phyloP scores from a whole-genome alignment of 176 grass and related monocot genomes.

The Oryza meridionalis region DNA sequence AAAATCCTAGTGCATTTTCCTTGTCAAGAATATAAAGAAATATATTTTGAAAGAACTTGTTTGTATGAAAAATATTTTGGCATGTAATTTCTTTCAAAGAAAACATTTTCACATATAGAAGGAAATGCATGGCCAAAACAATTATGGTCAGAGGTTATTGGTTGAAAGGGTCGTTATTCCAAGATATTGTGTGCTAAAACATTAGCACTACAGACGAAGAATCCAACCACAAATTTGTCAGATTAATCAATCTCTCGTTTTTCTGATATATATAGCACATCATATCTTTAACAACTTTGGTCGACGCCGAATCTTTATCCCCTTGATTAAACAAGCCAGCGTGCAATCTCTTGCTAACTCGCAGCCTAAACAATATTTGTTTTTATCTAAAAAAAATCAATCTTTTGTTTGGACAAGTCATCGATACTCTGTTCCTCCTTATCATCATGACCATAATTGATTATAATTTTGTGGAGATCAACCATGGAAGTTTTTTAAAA shows the following conservation, averaged over 20 bases:
- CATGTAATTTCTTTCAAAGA: background rate
- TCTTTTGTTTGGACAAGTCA: slow-evolving; percentile 41
- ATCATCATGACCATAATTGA: slow-evolving; percentile 38
- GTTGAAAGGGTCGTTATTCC: background rate
- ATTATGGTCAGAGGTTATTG: background rate
- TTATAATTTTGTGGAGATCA: slow-evolving; percentile 25
- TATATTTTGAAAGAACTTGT: background rate
- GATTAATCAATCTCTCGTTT: slow-evolving; percentile 11
- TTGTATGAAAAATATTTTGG: background rate
- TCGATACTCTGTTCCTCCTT: slow-evolving; percentile 48
- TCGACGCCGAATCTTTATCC: slow-evolving; percentile 43
- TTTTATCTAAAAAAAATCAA: background rate
- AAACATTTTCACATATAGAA: background rate
- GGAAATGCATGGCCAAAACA: background rate
- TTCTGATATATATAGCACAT: slow-evolving; percentile 33
- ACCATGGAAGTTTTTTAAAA: slow-evolving; percentile 31
- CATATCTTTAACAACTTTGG: slow-evolving; percentile 21
- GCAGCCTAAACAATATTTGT: slow-evolving; percentile 8
- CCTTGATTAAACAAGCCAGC: slow-evolving; percentile 43
- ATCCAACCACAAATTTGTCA: background rate
- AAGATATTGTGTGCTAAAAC: background rate
- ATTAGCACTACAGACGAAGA: background rate
- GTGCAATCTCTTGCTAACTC: background rate
- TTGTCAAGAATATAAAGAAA: background rate
- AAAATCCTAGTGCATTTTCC: background rate